Evolutionary conservation across 257 asterid species (phyloP), one percentile per base, ranked within the genome.

Genomic region (Capsicum chinense): DNA sequence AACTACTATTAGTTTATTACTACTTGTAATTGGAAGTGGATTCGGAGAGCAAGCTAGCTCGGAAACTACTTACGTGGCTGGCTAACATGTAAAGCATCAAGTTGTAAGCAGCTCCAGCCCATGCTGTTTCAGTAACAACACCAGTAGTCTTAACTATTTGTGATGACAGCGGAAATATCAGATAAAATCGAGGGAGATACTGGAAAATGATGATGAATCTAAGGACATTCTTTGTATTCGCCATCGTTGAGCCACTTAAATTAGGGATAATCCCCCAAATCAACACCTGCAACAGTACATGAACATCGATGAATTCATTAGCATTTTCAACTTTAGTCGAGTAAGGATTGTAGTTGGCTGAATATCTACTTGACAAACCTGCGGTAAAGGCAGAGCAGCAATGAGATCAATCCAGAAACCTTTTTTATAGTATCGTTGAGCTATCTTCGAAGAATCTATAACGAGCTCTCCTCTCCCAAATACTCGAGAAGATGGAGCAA

Each of bases 51-150:
- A 76, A 52, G 9, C 50, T 13, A 52, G 9, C 50, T 26, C 7
- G 12, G 44, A 50, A 50, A 3, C 19, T 48, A 89, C 97, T 92
- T 89, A 96, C 98, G 87, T 97, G 99, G 97, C 99, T 93, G 70
- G 99, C 99, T 79, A 97, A 84, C 97, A 97, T 97, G 93, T 92
- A 97, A 67, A 97, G 96, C 92, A 97, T 90, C 92, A 97, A 91
- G 82, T 97, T 95, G 70, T 97, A 97, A 83, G 99, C 99, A 79
- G 99, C 99, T 52, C 98, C 99, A 3, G 99, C 98, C 99, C 99
- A 96, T 3, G 98, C 98, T 1, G 98, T 94, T 87, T 94, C 94
- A 21, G 99, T 96, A 83, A 93, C 98, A 84, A 96, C 98, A 63
- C 99, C 99, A 1, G 98, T 93, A 81, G 98, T 92, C 90, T 93